These are phyloP conservation scores for Penicillium coprophilum DNA, from an alignment of 495 filamentous ascomycete genomes.

Conservation along the genomic window DNA sequence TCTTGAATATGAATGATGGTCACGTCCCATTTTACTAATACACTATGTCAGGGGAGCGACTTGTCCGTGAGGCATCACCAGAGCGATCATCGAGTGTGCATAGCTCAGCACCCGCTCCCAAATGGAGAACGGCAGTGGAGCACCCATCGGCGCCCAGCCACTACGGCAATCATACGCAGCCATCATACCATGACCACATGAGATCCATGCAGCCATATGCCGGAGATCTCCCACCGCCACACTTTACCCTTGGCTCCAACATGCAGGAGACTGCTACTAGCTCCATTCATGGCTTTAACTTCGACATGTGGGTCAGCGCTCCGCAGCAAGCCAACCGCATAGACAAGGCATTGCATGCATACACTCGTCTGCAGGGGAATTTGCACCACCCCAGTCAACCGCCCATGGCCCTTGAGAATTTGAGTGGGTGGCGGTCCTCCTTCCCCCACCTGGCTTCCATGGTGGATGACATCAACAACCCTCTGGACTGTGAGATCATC, in stretches of 20 bases:
- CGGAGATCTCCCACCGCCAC: slow-evolving; percentile 40
- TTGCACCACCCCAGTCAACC: slow-evolving; percentile 38
- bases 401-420: slow-evolving; percentile 43
- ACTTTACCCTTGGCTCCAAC: slow-evolving; percentile 38
- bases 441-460: slow-evolving; percentile 47
- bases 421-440: slow-evolving; percentile 44
- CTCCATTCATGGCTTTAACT: slow-evolving; percentile 45
- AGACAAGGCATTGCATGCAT: slow-evolving; percentile 48
- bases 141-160: slow-evolving; percentile 36
- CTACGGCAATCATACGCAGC: slow-evolving; percentile 30
- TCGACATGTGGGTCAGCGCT: slow-evolving; percentile 53
- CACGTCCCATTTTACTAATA: slow-evolving; percentile 16
- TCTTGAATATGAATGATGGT: neutral
- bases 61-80: slow-evolving; percentile 43
- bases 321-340: slow-evolving; percentile 43
- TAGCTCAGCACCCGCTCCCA: slow-evolving; percentile 34
- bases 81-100: slow-evolving; percentile 39
- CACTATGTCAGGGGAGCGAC: slow-evolving; percentile 37
- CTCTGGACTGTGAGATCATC: slow-evolving; percentile 48
- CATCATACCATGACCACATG: slow-evolving; percentile 37
- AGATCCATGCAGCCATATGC: slow-evolving; percentile 38
- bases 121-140: slow-evolving; percentile 44
- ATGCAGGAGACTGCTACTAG: slow-evolving; percentile 36
- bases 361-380: slow-evolving; percentile 50
- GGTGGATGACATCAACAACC: slow-evolving; percentile 35